Conservation (phyloP, 2,329 filamentous ascomycete genomes). For the Mycosphaerella sp. region DNA sequence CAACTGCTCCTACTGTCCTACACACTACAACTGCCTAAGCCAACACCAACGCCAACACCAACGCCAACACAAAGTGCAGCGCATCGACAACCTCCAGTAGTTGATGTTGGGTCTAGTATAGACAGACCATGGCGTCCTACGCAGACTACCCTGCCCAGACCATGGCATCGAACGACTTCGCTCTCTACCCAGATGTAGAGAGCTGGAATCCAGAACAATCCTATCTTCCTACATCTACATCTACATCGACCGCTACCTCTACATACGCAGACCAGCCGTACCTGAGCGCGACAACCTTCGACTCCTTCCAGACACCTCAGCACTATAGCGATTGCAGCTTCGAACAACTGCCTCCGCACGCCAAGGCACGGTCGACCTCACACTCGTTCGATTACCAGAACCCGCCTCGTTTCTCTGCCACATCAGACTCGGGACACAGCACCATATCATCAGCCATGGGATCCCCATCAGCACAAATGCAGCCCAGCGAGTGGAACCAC, state of each 20-base stretch:
- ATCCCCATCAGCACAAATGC: conserved; percentile 52
- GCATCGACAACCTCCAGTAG: neutral
- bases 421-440: conserved; percentile 46
- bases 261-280: conserved; percentile 27
- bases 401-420: conserved; percentile 43
- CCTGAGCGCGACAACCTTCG: conserved; percentile 33
- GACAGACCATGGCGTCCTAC: conserved; percentile 28
- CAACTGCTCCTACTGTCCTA: too few species aligned
- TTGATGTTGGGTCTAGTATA: conserved; percentile 9
- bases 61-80: too few species aligned
- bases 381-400: conserved; percentile 42
- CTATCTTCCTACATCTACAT: conserved; percentile 25
- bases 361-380: conserved; percentile 40
- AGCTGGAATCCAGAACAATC: conserved; percentile 28
- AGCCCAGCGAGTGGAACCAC: conserved; percentile 55
- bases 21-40: too few species aligned
- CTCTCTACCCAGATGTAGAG: conserved; percentile 31
- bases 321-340: conserved; percentile 35
- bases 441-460: conserved; percentile 47
- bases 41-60: too few species aligned
- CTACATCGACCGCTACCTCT: too few species aligned
- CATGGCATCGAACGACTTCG: conserved; percentile 32
- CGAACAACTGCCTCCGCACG: conserved; percentile 34
- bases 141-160: conserved; percentile 27
- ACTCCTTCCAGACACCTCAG: conserved; percentile 33